phyloP scores from a whole-genome alignment of 169 alveolate genomes.

The Cryptosporidium sp. region DNA sequence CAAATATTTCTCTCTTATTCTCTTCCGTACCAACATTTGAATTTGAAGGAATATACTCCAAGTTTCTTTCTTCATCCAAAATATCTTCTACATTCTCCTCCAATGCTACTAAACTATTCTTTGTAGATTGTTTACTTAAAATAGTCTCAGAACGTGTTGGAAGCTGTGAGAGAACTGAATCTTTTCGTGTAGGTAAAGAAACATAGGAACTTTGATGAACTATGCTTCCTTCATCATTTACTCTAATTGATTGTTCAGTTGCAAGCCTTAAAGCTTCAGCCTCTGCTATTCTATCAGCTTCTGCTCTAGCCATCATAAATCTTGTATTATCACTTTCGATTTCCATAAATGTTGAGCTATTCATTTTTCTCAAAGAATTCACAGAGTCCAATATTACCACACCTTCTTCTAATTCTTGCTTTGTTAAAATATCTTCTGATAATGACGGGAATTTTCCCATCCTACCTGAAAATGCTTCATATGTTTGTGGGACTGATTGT shows the following conservation, averaged over 20 bases:
- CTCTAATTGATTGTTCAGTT: constrained; percentile 72
- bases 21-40: not conserved
- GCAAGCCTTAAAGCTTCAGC: constrained; percentile 68
- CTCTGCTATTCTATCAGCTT: constrained; percentile 73
- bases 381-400: constrained; percentile 32
- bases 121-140: constrained; percentile 12
- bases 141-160: constrained; percentile 19
- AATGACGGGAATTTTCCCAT: constrained; percentile 53
- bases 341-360: constrained; percentile 66
- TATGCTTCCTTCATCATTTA: constrained; percentile 67
- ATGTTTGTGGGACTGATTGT: constrained; percentile 70
- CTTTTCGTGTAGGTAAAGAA: constrained; percentile 29
- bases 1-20: constrained; percentile 27
- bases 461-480: constrained; percentile 54
- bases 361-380: constrained; percentile 26
- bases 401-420: constrained; percentile 60
- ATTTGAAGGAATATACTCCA: constrained; percentile 32
- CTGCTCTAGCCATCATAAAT: constrained; percentile 72
- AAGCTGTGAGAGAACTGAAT: constrained; percentile 7
- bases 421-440: constrained; percentile 54
- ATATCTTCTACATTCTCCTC: not conserved
- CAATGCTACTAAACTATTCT: not conserved
- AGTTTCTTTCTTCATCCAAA: not conserved
- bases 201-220: constrained; percentile 19
- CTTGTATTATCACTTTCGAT: constrained; percentile 63